These are phyloP conservation scores for Neurospora africana DNA, from an alignment of 495 filamentous ascomycete species.

Conservation along the genomic window DNA sequence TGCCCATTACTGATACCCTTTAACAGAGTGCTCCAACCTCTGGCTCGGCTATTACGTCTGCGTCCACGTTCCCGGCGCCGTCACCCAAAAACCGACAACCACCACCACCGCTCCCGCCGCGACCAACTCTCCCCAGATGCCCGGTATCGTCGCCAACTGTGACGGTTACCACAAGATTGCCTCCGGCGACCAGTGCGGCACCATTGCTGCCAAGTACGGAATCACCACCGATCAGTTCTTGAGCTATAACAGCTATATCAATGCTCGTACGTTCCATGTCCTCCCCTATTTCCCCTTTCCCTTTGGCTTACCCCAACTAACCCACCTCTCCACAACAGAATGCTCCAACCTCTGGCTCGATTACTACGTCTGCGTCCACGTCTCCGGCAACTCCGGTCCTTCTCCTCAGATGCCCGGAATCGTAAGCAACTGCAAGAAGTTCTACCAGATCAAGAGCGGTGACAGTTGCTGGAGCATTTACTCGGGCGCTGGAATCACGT, in stretches of 20 bases:
- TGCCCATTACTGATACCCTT: neutral
- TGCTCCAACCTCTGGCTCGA: slow-evolving; percentile 7
- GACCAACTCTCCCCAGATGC: slow-evolving; percentile 28
- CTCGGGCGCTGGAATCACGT: slow-evolving; percentile 5
- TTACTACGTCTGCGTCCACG: slow-evolving; percentile 10
- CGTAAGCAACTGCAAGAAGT: neutral
- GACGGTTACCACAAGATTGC: slow-evolving; percentile 29
- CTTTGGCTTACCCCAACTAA: neutral
- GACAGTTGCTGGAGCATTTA: slow-evolving; percentile 8
- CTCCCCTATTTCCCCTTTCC: neutral
- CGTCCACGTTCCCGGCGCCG: slow-evolving; percentile 1
- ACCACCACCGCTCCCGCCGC: slow-evolving; percentile 12
- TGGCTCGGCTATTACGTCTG: slow-evolving; percentile 12
- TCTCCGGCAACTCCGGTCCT: neutral
- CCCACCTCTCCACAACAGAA: neutral
- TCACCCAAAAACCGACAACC: neutral
- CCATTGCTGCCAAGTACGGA: slow-evolving; percentile 20
- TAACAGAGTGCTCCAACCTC: slow-evolving; percentile 6
- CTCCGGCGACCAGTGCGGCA: slow-evolving; percentile 32
- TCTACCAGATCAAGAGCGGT: neutral
- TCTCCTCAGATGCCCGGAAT: neutral
- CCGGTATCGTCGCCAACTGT: slow-evolving; percentile 30
- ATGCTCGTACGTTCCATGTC: neutral
- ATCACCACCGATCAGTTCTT: slow-evolving; percentile 21
- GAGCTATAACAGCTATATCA: slow-evolving; percentile 23